These are phyloP conservation scores for Bruguiera sexangula DNA, from an alignment of 345 rosid species.

Conservation along the genomic window DNA sequence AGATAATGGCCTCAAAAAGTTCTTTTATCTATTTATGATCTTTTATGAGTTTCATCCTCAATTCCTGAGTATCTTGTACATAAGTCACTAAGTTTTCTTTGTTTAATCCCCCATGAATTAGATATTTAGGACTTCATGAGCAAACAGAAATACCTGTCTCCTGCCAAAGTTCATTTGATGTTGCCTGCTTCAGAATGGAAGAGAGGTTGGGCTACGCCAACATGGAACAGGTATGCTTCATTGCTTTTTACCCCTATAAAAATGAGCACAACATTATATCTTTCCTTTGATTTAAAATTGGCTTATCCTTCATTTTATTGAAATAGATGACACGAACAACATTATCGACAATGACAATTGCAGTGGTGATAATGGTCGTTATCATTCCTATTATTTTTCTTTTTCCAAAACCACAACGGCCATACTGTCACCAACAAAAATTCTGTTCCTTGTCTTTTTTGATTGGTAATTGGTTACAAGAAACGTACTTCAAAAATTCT, in stretches of 20 bases:
- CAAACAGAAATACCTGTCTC: conserved; percentile 54
- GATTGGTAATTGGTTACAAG: too few relatives aligned
- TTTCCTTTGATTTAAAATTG: background rate
- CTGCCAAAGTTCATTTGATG: conserved; percentile 59
- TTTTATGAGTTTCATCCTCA: background rate
- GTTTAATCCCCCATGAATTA: conserved; percentile 24
- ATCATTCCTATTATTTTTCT: too few relatives aligned
- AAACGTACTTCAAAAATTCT: too few relatives aligned
- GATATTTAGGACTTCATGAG: conserved; percentile 73
- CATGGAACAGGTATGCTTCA: conserved; percentile 63
- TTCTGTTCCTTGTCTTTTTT: too few relatives aligned
- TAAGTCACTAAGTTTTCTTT: conserved; percentile 8
- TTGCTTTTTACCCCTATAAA: background rate
- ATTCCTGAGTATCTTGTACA: background rate
- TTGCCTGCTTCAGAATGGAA: conserved; percentile 75
- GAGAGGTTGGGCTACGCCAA: conserved; percentile 65
- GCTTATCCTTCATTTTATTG: too few relatives aligned
- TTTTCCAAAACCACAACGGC: too few relatives aligned
- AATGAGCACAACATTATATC: background rate
- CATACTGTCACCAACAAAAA: too few relatives aligned
- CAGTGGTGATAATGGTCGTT: too few relatives aligned
- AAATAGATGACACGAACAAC: too few relatives aligned
- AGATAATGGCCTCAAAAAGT: background rate
- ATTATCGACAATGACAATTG: too few relatives aligned
- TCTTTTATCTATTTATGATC: background rate